Evolutionary conservation across 176 grass and related monocot species (phyloP), one percentile per base, ranked within the genome.

Genomic region (Guadua angustifolia): DNA sequence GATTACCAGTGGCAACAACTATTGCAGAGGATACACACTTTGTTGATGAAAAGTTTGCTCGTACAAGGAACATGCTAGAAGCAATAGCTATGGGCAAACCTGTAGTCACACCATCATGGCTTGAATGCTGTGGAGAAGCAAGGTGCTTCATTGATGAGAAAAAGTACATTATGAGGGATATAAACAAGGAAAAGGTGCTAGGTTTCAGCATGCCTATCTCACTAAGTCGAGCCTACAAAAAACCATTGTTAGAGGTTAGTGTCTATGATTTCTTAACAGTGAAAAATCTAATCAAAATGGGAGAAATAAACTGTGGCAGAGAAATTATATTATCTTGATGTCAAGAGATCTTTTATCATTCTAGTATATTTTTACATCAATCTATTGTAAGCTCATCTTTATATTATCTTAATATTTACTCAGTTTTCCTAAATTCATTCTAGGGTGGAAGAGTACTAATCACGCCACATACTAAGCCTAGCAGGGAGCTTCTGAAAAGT

Each of bases 1-100:
- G 89, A 77, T 78, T 90, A 79, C 52, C 85, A 6, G 57, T 75
- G 69, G 93, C 84, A 33, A 57, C 74, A 33, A 86, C 87, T 46
- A 93, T 91, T 81, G 82, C 75, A 71, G 91, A 93, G 71, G 93
- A 93, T 88, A 95, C 93, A 81, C 92, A 97, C 73, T 94, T 97
- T 69, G 88, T 98, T 68, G 87, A 80, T 70, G 87, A 95, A 82
- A 92, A 89, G 61, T 98, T 98, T 95, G 91, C 82, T 22, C 89
- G 91, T 29, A 98, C 95, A 75, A 93, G 77, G 74, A 98, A 98
- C 64, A 95, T 98, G 93, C 57, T 98, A 60, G 91, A 98, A 89
- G 92, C 95, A 19, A 98, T 98, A 22, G 91, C 93, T 56, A 82
- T 85, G 79, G 95, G 93, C 8, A 92, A 91, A 80, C 85, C 81